Conservation (phyloP, 2,329 filamentous ascomycete species). For the Colletotrichum tropicicola region DNA sequence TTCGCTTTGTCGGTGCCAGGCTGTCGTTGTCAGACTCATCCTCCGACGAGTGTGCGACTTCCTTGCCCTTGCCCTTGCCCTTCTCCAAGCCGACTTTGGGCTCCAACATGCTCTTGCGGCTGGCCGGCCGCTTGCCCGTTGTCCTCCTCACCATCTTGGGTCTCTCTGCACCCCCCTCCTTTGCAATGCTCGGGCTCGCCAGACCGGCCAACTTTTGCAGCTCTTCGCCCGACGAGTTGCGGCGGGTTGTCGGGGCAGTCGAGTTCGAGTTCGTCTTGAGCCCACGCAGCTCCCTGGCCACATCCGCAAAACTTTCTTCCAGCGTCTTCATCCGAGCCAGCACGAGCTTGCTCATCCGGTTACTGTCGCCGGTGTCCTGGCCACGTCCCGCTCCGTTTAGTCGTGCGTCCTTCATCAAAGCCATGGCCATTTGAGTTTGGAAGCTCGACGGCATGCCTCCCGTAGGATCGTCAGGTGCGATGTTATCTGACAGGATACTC, state of each 20-base stretch:
- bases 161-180: constrained; percentile 33
- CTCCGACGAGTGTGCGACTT: constrained; percentile 44
- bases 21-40: constrained; percentile 39
- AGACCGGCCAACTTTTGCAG: constrained; percentile 34
- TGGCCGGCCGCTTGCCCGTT: constrained; percentile 43
- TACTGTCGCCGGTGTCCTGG: constrained; percentile 55
- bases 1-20: constrained; percentile 43
- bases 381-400: constrained; percentile 53
- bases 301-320: constrained; percentile 88
- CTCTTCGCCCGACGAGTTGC: constrained; percentile 60
- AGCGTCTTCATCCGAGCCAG: constrained; percentile 91
- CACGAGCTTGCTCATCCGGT: constrained; percentile 82
- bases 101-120: constrained; percentile 53
- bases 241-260: constrained; percentile 56
- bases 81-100: constrained; percentile 43
- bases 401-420: constrained; percentile 66
- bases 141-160: constrained; percentile 39
- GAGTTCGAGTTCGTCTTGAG: constrained; percentile 57
- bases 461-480: constrained; percentile 68
- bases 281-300: constrained; percentile 82
- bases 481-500: constrained; percentile 78
- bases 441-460: constrained; percentile 78
- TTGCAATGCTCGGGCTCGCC: constrained; percentile 44
- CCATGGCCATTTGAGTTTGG: constrained; percentile 81
- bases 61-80: constrained; percentile 59